Percentiles rank a stretch among this genome's conserved stretches.
These are phyloP conservation scores for Penicillium verhagenii DNA, from an alignment of 495 filamentous ascomycete genomes.

Conservation along the genomic window DNA sequence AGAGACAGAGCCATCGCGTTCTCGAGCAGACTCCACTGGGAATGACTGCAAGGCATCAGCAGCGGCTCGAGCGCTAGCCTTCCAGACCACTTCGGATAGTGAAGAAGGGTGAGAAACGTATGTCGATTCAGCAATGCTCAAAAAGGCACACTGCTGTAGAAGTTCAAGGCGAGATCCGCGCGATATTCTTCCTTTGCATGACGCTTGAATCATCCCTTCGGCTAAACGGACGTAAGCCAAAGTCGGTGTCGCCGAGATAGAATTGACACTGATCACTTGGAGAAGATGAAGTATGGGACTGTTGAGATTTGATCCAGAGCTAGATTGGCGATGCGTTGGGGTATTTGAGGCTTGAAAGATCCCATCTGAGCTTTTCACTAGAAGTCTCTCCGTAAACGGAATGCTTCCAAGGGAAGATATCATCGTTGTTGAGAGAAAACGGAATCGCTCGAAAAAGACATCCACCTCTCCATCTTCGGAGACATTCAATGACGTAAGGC, in stretches of 20 bases:
- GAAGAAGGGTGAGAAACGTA: background rate
- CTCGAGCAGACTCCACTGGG: constrained; percentile 42
- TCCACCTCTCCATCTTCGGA: constrained; percentile 23
- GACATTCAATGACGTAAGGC: constrained; percentile 39
- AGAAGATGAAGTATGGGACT: constrained; percentile 45
- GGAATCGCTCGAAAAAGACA: constrained; percentile 60
- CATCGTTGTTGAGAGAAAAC: constrained; percentile 58
- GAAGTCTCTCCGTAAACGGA: constrained; percentile 75
- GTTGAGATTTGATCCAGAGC: constrained; percentile 25
- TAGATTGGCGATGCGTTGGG: constrained; percentile 40
- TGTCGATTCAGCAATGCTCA: constrained; percentile 13
- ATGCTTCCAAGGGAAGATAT: constrained; percentile 66
- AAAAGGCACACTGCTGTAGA: constrained; percentile 39
- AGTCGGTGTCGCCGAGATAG: constrained; percentile 20
- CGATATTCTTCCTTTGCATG: constrained; percentile 52
- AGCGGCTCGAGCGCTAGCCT: constrained; percentile 31
- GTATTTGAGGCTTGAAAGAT: constrained; percentile 48
- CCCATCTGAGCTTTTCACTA: constrained; percentile 43
- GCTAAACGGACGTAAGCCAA: constrained; percentile 32
- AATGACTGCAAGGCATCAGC: constrained; percentile 37
- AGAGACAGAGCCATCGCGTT: constrained; percentile 42
- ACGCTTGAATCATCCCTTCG: constrained; percentile 38
- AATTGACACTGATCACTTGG: constrained; percentile 28
- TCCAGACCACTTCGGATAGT: constrained; percentile 34
- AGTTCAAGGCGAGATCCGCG: constrained; percentile 46